phyloP scores from a whole-genome alignment of 257 asterid genomes.

The Lycium barbarum region DNA sequence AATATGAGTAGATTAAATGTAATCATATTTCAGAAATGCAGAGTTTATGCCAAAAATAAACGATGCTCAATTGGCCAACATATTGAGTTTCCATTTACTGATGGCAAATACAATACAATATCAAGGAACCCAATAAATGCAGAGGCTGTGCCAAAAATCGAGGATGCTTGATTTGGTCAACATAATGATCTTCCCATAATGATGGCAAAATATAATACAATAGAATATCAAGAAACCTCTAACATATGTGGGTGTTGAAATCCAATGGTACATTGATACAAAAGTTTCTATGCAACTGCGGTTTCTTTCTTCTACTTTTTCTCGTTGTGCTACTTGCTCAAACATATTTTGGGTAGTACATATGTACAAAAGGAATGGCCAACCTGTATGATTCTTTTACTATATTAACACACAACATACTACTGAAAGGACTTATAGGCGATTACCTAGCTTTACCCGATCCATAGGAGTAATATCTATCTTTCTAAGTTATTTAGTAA shows the following conservation, averaged over 20 bases:
- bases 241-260: not conserved
- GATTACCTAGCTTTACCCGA: not conserved
- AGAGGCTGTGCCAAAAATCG: too few species aligned
- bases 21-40: not conserved
- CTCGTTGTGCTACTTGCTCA: too few species aligned
- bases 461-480: too few species aligned
- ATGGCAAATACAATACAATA: not conserved
- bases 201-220: too few species aligned
- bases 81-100: constrained; percentile 14
- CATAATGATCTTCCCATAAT: too few species aligned
- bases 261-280: not conserved
- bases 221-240: not conserved
- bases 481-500: too few species aligned
- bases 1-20: too few species aligned
- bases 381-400: constrained; percentile 28
- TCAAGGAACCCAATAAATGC: not conserved
- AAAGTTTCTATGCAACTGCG: too few species aligned
- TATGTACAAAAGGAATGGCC: too few species aligned
- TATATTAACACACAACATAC: not conserved
- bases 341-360: too few species aligned
- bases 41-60: not conserved
- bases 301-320: too few species aligned
- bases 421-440: not conserved
- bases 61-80: constrained; percentile 3
- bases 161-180: too few species aligned